A percentile compares a stretch with the other conserved stretches of the same genome.
Evolutionary conservation across 345 rosid species (phyloP).

Genomic region (Murraya koenigii): DNA sequence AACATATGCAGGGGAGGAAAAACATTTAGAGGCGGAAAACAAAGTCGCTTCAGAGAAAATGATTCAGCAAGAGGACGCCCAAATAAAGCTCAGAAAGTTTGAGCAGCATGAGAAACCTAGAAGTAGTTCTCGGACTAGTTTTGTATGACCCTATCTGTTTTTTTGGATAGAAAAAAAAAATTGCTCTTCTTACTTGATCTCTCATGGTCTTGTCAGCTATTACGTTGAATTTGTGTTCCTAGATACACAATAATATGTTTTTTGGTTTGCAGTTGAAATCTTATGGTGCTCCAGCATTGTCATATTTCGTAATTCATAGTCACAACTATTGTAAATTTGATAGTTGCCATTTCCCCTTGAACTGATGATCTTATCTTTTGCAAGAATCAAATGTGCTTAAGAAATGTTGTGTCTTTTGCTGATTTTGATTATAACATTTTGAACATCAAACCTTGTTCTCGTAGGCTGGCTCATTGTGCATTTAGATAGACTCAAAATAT

Average conservation of each 20-base stretch:
- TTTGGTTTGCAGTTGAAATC: neutral
- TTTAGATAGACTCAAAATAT: neutral
- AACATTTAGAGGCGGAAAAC: conserved; percentile 63
- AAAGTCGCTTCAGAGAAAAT: conserved; percentile 48
- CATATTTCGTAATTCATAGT: no score
- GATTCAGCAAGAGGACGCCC: conserved; percentile 50
- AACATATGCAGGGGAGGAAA: conserved; percentile 65
- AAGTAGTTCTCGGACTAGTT: neutral
- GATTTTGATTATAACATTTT: no score
- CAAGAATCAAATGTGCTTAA: neutral
- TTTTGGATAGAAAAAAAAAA: no score
- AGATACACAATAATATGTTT: neutral
- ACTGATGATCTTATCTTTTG: neutral
- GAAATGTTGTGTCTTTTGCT: no score
- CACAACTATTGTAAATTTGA: neutral
- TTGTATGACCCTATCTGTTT: neutral
- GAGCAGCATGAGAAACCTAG: conserved; percentile 14
- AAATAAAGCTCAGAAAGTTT: conserved; percentile 60
- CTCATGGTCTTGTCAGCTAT: neutral
- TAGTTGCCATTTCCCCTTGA: neutral
- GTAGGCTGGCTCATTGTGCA: neutral
- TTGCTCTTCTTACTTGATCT: neutral
- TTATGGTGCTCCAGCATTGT: neutral
- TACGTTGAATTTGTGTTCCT: neutral
- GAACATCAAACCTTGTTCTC: neutral